Base-by-base conservation (phyloP, 179 eudicot genomes). In the Dionaea muscipula region DNA sequence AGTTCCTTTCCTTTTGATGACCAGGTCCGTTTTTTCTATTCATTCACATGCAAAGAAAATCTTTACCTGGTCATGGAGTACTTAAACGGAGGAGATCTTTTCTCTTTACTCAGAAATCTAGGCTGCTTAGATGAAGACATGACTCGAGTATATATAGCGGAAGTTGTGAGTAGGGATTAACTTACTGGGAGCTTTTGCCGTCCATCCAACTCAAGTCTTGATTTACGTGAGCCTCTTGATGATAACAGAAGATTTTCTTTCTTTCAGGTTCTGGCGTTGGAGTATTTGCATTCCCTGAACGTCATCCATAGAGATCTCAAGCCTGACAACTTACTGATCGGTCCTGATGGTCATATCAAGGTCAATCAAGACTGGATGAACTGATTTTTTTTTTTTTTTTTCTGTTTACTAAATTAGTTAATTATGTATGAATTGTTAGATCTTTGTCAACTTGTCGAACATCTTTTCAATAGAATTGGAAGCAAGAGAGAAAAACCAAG, bases 331-430 rank as follows among this genome's bases (percentile, higher is more conserved):
- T 75, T 93, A 74, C 66, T 93, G 74, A 84, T 93, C 33, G 93
- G 94, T 56, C 93, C 85, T 66, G 81, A 88, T 75, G 99, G 99
- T 64, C 99, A 93, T 70, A 85, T 93, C 77, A 93, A 93, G 99
- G 99, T 93, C 71, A 68, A 65, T 69, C 41, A 57, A 23, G 23
- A 24, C 39, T 19, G 35, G 37, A 31, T 1, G 10, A 12, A 5
- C 26, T 19, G n/a, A 6, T 47, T 13, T 47, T 21, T 2, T 44
- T 17, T 18, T 31, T 28, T 28, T 8, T 28, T 28, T 43, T 43
- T 43, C 22, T 43, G n/a, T 10, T 10, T 2, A 31, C 35, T 0
- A 4, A 6, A 31, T 31, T 31, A 4, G 8, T 31, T 31, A 31
- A 31, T 4, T 11, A 11, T 31, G 8, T 11, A 31, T 11, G 10